phyloP scores from a whole-genome alignment of 352 stramenopile genomes.

The Globisporangium spiculum region DNA sequence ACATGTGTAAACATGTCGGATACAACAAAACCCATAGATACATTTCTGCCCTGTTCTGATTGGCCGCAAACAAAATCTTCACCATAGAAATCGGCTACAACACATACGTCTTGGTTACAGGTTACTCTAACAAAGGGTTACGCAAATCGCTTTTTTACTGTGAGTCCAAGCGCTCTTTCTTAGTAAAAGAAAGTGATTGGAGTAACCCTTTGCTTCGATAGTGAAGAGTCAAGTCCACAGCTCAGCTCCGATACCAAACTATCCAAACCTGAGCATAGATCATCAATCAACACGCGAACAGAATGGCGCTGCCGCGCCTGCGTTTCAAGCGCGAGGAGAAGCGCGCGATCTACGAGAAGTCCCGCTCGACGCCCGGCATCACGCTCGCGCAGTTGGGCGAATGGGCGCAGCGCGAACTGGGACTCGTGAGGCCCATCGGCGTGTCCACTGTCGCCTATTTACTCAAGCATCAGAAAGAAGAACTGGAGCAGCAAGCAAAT shows the following conservation, averaged over 20 bases:
- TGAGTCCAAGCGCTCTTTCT: too few species aligned
- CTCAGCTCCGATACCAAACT: background rate
- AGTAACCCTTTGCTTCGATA: too few species aligned
- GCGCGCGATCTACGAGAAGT: constrained; percentile 13
- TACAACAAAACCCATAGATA: too few species aligned
- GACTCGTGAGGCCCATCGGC: background rate
- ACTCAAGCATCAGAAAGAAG: constrained; percentile 4
- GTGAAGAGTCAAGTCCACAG: background rate
- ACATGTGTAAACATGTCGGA: too few species aligned
- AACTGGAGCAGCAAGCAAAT: background rate
- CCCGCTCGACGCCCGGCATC: constrained; percentile 10
- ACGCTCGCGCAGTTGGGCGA: constrained; percentile 6
- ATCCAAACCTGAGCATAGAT: too few species aligned
- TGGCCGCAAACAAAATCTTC: too few species aligned
- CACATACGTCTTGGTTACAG: too few species aligned
- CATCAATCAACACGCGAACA: background rate
- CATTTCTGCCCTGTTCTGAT: too few species aligned
- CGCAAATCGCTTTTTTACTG: too few species aligned
- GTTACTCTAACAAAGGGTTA: too few species aligned
- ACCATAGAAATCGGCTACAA: too few species aligned
- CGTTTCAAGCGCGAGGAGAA: constrained; percentile 7
- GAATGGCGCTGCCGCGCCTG: background rate
- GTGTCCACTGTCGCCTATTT: constrained; percentile 8
- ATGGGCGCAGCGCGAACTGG: constrained; percentile 11
- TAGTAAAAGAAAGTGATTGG: too few species aligned